A percentile compares a stretch with the other conserved stretches of the same genome.
phyloP scores from a whole-genome alignment of 2,329 filamentous ascomycete species.

The Aspergillaceae sp. region DNA sequence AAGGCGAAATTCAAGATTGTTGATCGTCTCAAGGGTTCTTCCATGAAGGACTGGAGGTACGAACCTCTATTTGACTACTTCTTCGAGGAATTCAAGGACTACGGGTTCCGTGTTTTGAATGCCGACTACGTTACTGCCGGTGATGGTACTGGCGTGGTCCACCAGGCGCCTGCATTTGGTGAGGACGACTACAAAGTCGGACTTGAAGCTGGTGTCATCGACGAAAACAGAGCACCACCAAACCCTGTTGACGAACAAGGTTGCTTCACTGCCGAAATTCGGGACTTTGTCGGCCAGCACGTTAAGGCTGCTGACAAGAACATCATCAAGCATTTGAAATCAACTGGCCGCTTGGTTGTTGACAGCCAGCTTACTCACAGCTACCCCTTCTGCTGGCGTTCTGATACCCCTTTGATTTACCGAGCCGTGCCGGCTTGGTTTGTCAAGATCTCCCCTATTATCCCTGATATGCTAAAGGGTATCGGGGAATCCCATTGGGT shows the following conservation, averaged over 20 bases:
- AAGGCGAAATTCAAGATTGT: slow-evolving; percentile 86
- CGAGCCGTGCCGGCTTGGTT: slow-evolving; percentile 92
- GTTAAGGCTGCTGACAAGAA: slow-evolving; percentile 89
- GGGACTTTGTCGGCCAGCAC: slow-evolving; percentile 75
- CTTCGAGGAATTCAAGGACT: slow-evolving; percentile 77
- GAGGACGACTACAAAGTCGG: slow-evolving; percentile 91
- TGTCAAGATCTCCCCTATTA: slow-evolving; percentile 72
- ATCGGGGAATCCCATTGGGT: slow-evolving; percentile 90
- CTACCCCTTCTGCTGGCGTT: slow-evolving; percentile 88
- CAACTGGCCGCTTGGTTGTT: slow-evolving; percentile 64
- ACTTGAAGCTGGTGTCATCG: slow-evolving; percentile 66
- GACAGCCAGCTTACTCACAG: slow-evolving; percentile 85
- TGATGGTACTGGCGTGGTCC: slow-evolving; percentile 87
- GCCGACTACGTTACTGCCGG: slow-evolving; percentile 81
- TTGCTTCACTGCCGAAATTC: slow-evolving; percentile 65
- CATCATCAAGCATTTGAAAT: slow-evolving; percentile 83
- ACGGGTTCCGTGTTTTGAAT: slow-evolving; percentile 72
- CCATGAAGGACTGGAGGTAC: slow-evolving; percentile 84
- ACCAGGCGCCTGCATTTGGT: slow-evolving; percentile 88
- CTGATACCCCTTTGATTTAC: slow-evolving; percentile 91
- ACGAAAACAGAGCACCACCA: slow-evolving; percentile 66
- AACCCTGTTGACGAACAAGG: slow-evolving; percentile 84
- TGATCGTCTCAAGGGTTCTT: slow-evolving; percentile 68
- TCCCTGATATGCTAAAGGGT: slow-evolving; percentile 82
- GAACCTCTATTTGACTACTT: slow-evolving; percentile 85